Conservation (phyloP, 2,329 filamentous ascomycete genomes). For the Epichloe hybrida region DNA sequence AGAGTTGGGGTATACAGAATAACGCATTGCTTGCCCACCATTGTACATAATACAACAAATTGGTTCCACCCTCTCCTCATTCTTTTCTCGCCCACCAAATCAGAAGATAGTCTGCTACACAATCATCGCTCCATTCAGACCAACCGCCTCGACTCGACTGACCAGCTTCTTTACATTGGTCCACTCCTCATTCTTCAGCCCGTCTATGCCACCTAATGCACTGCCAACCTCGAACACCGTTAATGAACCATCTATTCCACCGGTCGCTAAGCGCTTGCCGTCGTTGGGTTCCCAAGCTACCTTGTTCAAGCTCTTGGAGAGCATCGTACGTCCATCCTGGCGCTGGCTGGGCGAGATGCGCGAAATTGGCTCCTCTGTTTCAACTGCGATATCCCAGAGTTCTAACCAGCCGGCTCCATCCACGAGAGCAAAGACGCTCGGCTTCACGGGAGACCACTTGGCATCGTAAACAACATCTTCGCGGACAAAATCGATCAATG, state of each 20-base stretch:
- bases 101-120: slow-evolving; percentile 1
- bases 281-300: slow-evolving; percentile 86
- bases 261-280: slow-evolving; percentile 75
- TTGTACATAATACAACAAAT: too few species aligned
- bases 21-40: background rate
- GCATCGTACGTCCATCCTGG: slow-evolving; percentile 51
- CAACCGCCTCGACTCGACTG: slow-evolving; percentile 54
- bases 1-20: slow-evolving; percentile 2
- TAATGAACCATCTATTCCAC: slow-evolving; percentile 79
- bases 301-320: slow-evolving; percentile 84
- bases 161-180: slow-evolving; percentile 82
- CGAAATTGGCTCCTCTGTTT: slow-evolving; percentile 83
- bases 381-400: slow-evolving; percentile 86
- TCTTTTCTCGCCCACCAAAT: too few species aligned
- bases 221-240: slow-evolving; percentile 86
- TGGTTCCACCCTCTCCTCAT: too few species aligned
- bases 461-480: slow-evolving; percentile 97
- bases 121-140: slow-evolving; percentile 31
- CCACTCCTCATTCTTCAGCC: slow-evolving; percentile 80
- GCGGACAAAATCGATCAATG: slow-evolving; percentile 77
- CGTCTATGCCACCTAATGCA: slow-evolving; percentile 73
- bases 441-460: slow-evolving; percentile 86
- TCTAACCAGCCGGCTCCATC: slow-evolving; percentile 88
- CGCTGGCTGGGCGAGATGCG: slow-evolving; percentile 59
- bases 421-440: slow-evolving; percentile 86